A percentile compares a stretch with the other conserved stretches of the same genome.
These are phyloP conservation scores for Lepiota subincarnata DNA, from an alignment of 768 basidiomycete species.

Conservation along the genomic window DNA sequence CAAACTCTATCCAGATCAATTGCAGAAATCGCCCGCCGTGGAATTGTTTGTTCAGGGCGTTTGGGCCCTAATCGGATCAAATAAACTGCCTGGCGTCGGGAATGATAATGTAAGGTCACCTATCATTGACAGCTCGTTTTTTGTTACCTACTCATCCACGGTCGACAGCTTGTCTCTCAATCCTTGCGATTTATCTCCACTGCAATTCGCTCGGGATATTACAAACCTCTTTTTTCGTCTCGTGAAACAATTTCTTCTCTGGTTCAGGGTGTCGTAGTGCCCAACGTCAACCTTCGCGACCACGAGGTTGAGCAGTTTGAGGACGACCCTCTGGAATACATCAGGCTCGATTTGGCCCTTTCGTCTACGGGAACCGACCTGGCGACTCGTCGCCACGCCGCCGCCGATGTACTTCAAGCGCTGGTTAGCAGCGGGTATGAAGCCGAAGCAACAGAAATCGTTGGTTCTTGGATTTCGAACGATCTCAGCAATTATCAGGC, in stretches of 20 bases:
- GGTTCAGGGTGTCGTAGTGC: slow-evolving; percentile 86
- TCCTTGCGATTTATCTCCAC: slow-evolving; percentile 89
- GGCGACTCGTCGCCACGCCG: slow-evolving; percentile 86
- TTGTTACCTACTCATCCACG: background rate
- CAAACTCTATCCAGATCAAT: slow-evolving; percentile 77
- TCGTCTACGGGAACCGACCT: slow-evolving; percentile 62
- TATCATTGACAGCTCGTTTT: background rate
- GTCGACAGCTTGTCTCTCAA: slow-evolving; percentile 75
- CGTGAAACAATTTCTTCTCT: slow-evolving; percentile 79
- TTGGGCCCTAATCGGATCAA: slow-evolving; percentile 83
- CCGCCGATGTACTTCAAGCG: slow-evolving; percentile 92
- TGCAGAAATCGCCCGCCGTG: slow-evolving; percentile 59
- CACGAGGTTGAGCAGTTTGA: slow-evolving; percentile 95
- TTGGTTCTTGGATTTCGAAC: slow-evolving; percentile 76
- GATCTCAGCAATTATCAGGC: slow-evolving; percentile 68
- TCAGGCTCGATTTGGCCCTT: slow-evolving; percentile 77
- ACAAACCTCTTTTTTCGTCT: slow-evolving; percentile 75
- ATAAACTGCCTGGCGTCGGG: slow-evolving; percentile 60
- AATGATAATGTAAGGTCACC: slow-evolving; percentile 62
- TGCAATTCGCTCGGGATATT: slow-evolving; percentile 84
- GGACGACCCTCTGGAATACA: slow-evolving; percentile 94
- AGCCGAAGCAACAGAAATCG: slow-evolving; percentile 80
- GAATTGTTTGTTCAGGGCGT: slow-evolving; percentile 78
- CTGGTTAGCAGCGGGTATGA: slow-evolving; percentile 81
- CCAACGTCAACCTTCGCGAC: slow-evolving; percentile 85